Evolutionary conservation across 164 flowering plant genomes (phyloP), one percentile per base, ranked within the genome.

Genomic region (Platanus orientalis): DNA sequence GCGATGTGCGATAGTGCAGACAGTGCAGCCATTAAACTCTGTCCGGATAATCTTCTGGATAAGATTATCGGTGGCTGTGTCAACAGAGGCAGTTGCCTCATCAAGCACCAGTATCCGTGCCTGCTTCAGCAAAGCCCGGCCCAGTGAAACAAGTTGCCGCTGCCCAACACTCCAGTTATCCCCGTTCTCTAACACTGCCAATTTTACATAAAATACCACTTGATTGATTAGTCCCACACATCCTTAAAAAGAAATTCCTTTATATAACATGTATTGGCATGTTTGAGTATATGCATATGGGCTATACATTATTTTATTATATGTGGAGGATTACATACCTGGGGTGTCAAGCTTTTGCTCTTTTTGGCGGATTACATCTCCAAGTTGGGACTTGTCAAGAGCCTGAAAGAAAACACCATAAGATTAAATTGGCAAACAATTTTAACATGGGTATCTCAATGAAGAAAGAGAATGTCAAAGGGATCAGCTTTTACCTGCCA

Each of bases 101-200:
- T 94, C 98, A 54, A 94, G 93, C 27, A 94, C 98, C 45, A 94
- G 69, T 64, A 94, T 94, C 65, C 81, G 79, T 29, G 97, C 91
- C 73, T 94, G 96, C 66, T 91, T 91, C 36, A 94, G 85, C 64
- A 94, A 77, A 50, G 98, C 97, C 60, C 97, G 77, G 26, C 98
- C 98, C 19, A 94, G 75, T 17, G 97, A 85, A 72, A 94, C 92
- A 59, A 94, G 97, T 71, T 91, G 98, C 66, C 97, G 73, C 69
- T 94, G 98, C 54, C 98, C 98, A 66, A 91, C 95, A 75, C 98
- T 94, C 98, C 98, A 94, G 67, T 94, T 94, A 58, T 94, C 98
- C 62, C 98, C 98, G 82, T 86, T 94, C 76, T 94, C 98, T 19
- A 91, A 61, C 62, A 94, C 98, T 94, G 83, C 65, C 65, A 61